Conservation (phyloP, 169 alveolate genomes). For the Cryptosporidium ryanae region DNA sequence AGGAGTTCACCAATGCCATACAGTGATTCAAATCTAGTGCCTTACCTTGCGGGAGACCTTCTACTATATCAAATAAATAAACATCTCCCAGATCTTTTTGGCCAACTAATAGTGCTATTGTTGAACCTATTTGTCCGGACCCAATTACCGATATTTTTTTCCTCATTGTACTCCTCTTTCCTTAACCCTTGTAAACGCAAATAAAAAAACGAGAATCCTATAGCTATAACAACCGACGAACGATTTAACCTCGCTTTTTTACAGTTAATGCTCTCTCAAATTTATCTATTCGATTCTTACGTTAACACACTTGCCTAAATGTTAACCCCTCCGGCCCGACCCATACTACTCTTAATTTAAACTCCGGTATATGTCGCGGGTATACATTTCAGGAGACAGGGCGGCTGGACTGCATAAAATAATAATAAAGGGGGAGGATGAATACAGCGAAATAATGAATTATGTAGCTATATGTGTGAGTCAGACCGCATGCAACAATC, state of each 20-base stretch:
- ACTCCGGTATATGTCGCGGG: too few relatives aligned
- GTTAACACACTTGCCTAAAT: too few relatives aligned
- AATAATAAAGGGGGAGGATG: background rate
- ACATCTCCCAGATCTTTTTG: slow-evolving; percentile 85
- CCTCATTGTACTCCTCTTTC: slow-evolving; percentile 7
- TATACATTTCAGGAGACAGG: too few relatives aligned
- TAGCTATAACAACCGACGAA: background rate
- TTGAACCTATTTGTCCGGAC: slow-evolving; percentile 87
- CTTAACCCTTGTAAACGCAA: background rate
- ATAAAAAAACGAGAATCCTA: background rate
- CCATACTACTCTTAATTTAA: too few relatives aligned
- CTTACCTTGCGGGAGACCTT: slow-evolving; percentile 87
- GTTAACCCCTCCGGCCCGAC: too few relatives aligned
- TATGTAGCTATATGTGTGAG: too few relatives aligned
- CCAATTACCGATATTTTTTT: slow-evolving; percentile 85
- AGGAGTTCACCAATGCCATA: slow-evolving; percentile 81
- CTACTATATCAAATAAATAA: slow-evolving; percentile 83
- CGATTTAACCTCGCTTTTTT: background rate
- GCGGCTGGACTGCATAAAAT: too few relatives aligned
- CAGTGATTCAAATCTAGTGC: slow-evolving; percentile 84
- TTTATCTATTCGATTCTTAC: too few relatives aligned
- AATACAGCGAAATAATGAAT: background rate
- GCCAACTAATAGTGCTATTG: slow-evolving; percentile 84
- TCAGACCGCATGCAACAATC: too few relatives aligned
- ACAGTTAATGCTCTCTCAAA: background rate